phyloP scores from a whole-genome alignment of 768 basidiomycete species.

The Dentipellis fragilis region DNA sequence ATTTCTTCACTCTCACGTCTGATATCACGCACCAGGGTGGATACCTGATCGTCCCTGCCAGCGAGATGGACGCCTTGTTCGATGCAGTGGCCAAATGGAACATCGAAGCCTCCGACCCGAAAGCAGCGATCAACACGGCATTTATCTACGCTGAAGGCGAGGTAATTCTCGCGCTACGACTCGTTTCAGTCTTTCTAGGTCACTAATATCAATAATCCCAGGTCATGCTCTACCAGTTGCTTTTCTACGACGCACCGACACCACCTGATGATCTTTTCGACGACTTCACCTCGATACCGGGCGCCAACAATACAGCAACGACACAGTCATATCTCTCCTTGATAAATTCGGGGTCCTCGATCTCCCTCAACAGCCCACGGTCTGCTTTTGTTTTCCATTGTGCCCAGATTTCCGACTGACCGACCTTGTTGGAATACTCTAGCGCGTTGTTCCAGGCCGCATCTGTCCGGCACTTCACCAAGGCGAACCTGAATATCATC shows the following conservation, averaged over 20 bases:
- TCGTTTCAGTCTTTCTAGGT: neutral
- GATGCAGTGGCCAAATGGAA: neutral
- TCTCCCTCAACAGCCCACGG: conserved; percentile 20
- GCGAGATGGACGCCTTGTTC: neutral
- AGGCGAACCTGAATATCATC: conserved; percentile 26
- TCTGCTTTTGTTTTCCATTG: neutral
- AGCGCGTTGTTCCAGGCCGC: neutral
- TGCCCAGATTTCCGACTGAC: neutral
- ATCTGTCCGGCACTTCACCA: neutral
- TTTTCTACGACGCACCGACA: conserved; percentile 53
- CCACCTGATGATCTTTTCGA: conserved; percentile 43
- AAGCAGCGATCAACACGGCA: neutral
- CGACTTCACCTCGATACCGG: conserved; percentile 36
- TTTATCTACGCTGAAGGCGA: neutral
- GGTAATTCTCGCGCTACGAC: neutral
- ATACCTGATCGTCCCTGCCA: neutral
- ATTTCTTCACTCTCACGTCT: neutral
- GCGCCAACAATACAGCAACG: conserved; percentile 25
- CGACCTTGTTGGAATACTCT: neutral
- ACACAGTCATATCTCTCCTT: conserved; percentile 33
- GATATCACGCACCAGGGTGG: neutral
- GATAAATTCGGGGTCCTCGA: conserved; percentile 16
- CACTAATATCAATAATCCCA: neutral
- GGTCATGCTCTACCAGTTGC: conserved; percentile 24
- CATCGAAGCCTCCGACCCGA: neutral